A percentile compares a stretch with the other conserved stretches of the same genome.
These are phyloP conservation scores for Nemania sp. DNA, from an alignment of 2,329 filamentous ascomycete species.

Conservation along the genomic window DNA sequence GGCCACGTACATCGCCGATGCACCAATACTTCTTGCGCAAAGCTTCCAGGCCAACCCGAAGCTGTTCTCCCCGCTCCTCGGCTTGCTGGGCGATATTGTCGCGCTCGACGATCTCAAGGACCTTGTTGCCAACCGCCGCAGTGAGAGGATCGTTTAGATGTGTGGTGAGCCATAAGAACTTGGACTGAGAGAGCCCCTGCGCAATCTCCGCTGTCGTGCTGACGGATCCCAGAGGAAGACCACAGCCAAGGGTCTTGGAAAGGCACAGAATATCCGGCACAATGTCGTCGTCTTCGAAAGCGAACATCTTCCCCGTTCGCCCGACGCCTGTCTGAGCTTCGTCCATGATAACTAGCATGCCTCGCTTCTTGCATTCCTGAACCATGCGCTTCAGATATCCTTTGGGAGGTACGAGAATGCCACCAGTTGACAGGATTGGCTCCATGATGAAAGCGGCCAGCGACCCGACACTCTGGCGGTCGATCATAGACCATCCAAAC, in stretches of 20 bases:
- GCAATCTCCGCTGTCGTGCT: constrained; percentile 60
- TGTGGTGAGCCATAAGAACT: constrained; percentile 62
- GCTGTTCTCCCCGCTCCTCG: constrained; percentile 47
- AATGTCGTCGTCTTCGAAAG: constrained; percentile 58
- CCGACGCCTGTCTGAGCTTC: constrained; percentile 66
- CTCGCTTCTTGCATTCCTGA: constrained; percentile 57
- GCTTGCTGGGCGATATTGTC: constrained; percentile 57
- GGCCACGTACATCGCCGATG: constrained; percentile 64
- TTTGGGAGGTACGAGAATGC: constrained; percentile 61
- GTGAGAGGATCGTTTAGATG: constrained; percentile 66
- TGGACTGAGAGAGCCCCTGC: constrained; percentile 50
- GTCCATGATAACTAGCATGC: constrained; percentile 65
- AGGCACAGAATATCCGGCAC: constrained; percentile 64
- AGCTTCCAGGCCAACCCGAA: constrained; percentile 52
- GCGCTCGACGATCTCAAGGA: constrained; percentile 63
- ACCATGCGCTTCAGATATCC: constrained; percentile 64
- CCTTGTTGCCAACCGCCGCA: constrained; percentile 63
- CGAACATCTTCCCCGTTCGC: constrained; percentile 62
- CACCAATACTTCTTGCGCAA: constrained; percentile 59
- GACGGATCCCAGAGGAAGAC: constrained; percentile 62
- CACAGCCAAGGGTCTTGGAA: constrained; percentile 65
- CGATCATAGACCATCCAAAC: constrained; percentile 65
- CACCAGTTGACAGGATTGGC: constrained; percentile 62
- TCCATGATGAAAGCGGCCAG: constrained; percentile 68
- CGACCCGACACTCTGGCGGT: constrained; percentile 62